Evolutionary conservation across 257 asterid species (phyloP), one percentile per base, ranked within the genome.

Genomic region (Solanum tacnaense): DNA sequence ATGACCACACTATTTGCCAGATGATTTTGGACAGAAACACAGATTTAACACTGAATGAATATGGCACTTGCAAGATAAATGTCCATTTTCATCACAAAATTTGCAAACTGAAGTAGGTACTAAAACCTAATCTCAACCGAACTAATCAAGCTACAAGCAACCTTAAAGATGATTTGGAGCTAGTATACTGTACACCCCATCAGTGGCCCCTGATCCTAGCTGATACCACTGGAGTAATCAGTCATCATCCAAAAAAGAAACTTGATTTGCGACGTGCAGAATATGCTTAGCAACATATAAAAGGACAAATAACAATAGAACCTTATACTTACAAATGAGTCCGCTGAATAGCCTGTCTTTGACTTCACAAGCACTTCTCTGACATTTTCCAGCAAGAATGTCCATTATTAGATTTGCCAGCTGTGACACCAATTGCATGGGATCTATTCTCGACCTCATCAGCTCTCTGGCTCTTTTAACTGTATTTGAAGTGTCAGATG

Each of bases 341-440:
- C 86, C 86, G 68, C 94, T 92, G 10, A 93, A 91, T 81, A 92
- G 89, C 90, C 89, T 90, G 89, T 76, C 91, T 92, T 91, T 91
- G 87, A 89, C 88, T 83, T 91, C 94, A 13, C 93, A 92, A 62
- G 91, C 91, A 58, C 93, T 95, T 62, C 84, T 93, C 25, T 91
- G 93, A 87, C 92, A 92, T 88, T 92, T 96, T 85, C 98, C 98
- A 60, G 98, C 95, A 49, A 97, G 96, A 93, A 95, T 89, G 83
- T 97, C 98, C 98, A 94, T 93, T 76, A 96, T 94, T 89, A 97
- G 95, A 89, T 93, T 93, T 73, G 98, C 98, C 89, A 97, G 87
- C 89, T 97, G 99, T n/a, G 99, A 93, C 83, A 93, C 78, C 58
- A 97, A 95, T 84, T 95, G 98, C 94, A 96, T 89, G 38, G 99